Base-by-base conservation (phyloP, 148 eudicot species). In the Tetragonia tetragonoides region DNA sequence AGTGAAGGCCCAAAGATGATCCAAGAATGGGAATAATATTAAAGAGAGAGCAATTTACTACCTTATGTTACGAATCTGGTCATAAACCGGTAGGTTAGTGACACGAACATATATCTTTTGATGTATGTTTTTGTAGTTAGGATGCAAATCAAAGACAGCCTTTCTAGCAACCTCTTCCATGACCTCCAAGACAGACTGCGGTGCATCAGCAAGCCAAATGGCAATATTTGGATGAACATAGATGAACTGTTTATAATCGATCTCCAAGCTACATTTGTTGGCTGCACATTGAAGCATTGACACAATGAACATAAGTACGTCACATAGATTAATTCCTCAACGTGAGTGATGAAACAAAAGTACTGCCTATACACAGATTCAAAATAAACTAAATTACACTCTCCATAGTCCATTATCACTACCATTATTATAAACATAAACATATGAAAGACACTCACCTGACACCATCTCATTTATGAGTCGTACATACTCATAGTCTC, bases 151-250 rank as follows among this genome's bases (percentile, higher is more conserved):
- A 81, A 92, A 95, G 59, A 95, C 97, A 78, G 93, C 92, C 71
- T 84, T 92, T 80, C 86, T 87, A 80, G 97, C 94, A 80, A 92
- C 93, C 81, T 95, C 99, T 77, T 95, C 99, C 99, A 95, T 95
- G 77, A 95, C 97, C 87, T 95, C 99, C 80, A 95, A 89, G 78
- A 95, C 97, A 66, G 96, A 89, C 67, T 91, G 99, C 21, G 99
- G 99, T 74, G 99, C 97, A 89, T 95, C 99, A 77, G 96, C 99
- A 3, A 95, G 86, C 99, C 99, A 95, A 81, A 95, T 95, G 34
- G 97, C 99, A 75, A 95, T 95, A 81, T 95, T 93, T 41, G 96
- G 97, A 78, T 89, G 94, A 74, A 86, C 88, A 80, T 84, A 87
- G 77, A 92, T 93, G 76, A 92, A 95, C 76, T 95, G 94, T 66